Evolutionary conservation across 768 basidiomycete genomes (phyloP).

Genomic region (Calocera cornea): DNA sequence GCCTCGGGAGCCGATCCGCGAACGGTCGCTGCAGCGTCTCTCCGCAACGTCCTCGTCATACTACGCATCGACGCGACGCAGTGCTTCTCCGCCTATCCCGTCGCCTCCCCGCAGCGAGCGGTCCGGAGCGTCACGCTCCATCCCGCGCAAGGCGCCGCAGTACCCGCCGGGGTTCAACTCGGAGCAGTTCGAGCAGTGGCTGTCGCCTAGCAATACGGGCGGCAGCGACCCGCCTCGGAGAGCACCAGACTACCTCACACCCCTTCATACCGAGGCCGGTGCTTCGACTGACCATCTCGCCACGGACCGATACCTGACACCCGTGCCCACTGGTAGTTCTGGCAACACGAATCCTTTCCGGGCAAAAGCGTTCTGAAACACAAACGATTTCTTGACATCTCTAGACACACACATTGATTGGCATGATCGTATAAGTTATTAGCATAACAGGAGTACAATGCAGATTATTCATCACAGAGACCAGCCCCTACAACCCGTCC

Average conservation of each 20-base stretch:
- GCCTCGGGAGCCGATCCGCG: not conserved
- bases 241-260: too few relatives aligned
- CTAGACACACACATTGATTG: not conserved
- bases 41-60: not conserved
- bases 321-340: not conserved
- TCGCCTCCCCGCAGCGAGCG: not conserved
- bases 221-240: too few relatives aligned
- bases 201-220: not conserved
- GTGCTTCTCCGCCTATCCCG: not conserved
- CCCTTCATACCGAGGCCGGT: too few relatives aligned
- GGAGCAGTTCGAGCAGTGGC: not conserved
- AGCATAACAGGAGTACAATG: conserved; percentile 1
- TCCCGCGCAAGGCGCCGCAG: not conserved
- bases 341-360: conserved; percentile 4
- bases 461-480: not conserved
- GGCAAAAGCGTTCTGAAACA: not conserved
- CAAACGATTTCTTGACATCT: not conserved
- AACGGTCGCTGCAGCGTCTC: not conserved
- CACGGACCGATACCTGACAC: not conserved
- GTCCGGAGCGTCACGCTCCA: not conserved
- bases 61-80: not conserved
- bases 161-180: not conserved
- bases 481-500: not conserved
- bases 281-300: too few relatives aligned
- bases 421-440: not conserved